Conservation (phyloP, 78 protist genomes). For the Capsaspora owczarzaki region DNA sequence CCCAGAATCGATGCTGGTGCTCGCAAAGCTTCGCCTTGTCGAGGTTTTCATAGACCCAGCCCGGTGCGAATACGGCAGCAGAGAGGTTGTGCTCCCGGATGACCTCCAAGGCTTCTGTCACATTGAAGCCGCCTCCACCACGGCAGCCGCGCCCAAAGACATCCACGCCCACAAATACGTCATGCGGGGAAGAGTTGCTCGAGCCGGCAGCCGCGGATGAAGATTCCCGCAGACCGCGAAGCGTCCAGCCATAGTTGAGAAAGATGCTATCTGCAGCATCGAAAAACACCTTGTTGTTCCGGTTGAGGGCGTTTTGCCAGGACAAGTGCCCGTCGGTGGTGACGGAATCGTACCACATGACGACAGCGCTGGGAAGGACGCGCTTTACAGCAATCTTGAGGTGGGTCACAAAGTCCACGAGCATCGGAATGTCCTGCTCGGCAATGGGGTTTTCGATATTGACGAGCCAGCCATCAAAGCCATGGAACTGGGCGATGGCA, state of each 20-base stretch:
- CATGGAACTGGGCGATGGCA: slow-evolving; percentile 23
- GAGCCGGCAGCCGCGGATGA: background rate
- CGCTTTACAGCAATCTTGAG: background rate
- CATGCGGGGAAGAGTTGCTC: background rate
- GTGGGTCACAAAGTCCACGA: background rate
- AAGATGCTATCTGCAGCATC: slow-evolving; percentile 64
- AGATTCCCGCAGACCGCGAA: background rate
- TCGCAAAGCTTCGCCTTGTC: too few species aligned
- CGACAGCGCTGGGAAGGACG: background rate
- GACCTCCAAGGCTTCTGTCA: background rate
- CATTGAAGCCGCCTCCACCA: slow-evolving; percentile 34
- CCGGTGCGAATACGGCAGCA: slow-evolving; percentile 64
- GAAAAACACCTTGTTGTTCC: slow-evolving; percentile 45
- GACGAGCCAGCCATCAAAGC: slow-evolving; percentile 80
- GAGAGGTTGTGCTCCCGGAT: slow-evolving; percentile 24
- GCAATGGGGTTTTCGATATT: slow-evolving; percentile 57
- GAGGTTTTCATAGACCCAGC: slow-evolving; percentile 63
- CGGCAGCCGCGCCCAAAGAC: slow-evolving; percentile 57
- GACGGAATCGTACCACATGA: slow-evolving; percentile 75
- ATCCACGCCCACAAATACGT: slow-evolving; percentile 71
- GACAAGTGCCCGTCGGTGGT: slow-evolving; percentile 38
- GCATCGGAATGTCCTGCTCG: background rate
- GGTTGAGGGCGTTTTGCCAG: slow-evolving; percentile 72
- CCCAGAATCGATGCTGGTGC: too few species aligned
- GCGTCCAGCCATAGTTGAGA: slow-evolving; percentile 63